These are phyloP conservation scores for Sisymbrium irio DNA, from an alignment of 345 rosid species.

Conservation along the genomic window DNA sequence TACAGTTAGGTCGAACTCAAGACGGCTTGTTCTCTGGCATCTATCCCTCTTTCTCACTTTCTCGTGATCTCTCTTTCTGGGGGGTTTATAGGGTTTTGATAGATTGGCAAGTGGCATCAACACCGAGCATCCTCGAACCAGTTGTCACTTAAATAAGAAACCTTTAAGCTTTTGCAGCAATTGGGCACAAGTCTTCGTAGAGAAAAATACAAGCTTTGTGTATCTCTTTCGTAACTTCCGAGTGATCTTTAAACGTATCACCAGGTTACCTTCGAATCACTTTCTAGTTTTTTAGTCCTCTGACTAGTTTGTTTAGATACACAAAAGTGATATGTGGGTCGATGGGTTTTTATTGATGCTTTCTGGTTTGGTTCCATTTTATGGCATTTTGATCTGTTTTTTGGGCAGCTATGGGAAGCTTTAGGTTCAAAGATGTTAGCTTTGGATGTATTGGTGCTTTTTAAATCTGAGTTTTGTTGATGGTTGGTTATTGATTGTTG, in stretches of 20 bases:
- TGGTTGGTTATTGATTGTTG: background rate
- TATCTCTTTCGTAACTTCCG: background rate
- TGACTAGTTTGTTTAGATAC: background rate
- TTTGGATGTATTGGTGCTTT: slow-evolving; percentile 7
- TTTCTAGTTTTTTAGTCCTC: background rate
- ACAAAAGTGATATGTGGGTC: background rate
- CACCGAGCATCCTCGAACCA: background rate
- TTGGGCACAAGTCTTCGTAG: background rate
- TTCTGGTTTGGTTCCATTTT: background rate
- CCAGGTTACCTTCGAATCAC: slow-evolving; percentile 20
- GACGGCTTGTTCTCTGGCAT: slow-evolving; percentile 7
- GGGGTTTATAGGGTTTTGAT: slow-evolving; percentile 28
- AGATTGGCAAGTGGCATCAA: slow-evolving; percentile 23
- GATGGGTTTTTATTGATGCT: background rate
- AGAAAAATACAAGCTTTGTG: background rate
- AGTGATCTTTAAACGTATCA: background rate
- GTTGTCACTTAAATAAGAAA: background rate
- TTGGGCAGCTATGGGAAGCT: background rate
- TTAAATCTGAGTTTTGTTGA: background rate
- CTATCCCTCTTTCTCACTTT: background rate
- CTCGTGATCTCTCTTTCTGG: background rate
- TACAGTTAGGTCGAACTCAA: background rate
- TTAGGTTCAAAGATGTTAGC: slow-evolving; percentile 1
- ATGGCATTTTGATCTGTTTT: slow-evolving; percentile 8
- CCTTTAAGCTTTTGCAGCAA: slow-evolving; percentile 4